Conservation (phyloP, 75 land plant genomes). For the Larix kaempferi region DNA sequence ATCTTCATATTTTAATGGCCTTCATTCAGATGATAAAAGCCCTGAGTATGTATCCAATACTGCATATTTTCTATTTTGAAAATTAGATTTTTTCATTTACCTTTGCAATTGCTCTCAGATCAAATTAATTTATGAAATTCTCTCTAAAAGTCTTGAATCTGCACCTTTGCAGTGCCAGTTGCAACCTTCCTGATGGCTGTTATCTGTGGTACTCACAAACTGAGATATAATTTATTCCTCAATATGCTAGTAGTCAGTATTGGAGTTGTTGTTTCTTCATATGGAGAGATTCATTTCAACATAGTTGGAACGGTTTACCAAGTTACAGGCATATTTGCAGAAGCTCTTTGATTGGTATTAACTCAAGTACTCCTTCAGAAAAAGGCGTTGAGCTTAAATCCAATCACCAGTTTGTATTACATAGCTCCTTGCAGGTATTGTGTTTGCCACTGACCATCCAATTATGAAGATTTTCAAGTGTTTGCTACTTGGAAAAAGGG, state of each 20-base stretch:
- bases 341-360: conserved; percentile 91
- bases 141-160: not conserved
- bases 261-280: conserved; percentile 90
- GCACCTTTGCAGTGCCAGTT: conserved; percentile 77
- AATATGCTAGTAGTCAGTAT: conserved; percentile 95
- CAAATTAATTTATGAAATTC: not conserved
- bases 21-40: conserved; percentile 99
- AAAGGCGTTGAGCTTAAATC: conserved; percentile 85
- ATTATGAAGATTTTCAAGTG: not conserved
- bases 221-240: conserved; percentile 75
- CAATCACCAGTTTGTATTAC: conserved; percentile 89
- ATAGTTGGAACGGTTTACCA: conserved; percentile 81
- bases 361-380: conserved; percentile 93
- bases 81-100: not conserved
- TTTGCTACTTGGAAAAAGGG: not conserved
- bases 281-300: conserved; percentile 95
- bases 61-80: not conserved
- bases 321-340: conserved; percentile 88
- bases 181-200: conserved; percentile 92
- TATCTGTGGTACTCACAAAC: conserved; percentile 74
- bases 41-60: conserved; percentile 52
- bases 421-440: conserved; percentile 96
- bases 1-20: conserved; percentile 87
- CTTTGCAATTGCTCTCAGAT: not conserved
- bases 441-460: not conserved